Base-by-base conservation (phyloP, 805 yeast genomes). In the Kodamaea fukazawae region DNA sequence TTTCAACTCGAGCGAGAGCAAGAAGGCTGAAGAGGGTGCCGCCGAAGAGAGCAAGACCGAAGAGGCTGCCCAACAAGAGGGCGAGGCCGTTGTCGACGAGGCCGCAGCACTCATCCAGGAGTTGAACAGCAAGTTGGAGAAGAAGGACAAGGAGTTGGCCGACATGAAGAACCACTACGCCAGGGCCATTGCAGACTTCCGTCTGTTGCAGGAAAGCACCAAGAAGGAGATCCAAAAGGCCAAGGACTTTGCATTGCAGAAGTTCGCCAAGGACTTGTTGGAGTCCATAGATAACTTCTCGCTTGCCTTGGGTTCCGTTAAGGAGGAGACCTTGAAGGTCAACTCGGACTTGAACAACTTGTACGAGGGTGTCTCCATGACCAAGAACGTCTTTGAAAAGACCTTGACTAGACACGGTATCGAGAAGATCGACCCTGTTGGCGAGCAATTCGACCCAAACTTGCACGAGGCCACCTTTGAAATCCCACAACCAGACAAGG, bases 391-490 rank as follows among this genome's bases (percentile, higher is more conserved):
- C 27, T 85, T 89, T 53, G 93, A 85, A 60, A 85, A 83, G 73
- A 89, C 96, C 26, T 75, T 89, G 54, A 66, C 65, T 43, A 82
- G 72, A 57, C 91, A 89, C 64, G 97, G 97, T 29, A 71, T 89
- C 48, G 73, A 65, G 48, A 87, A 86, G 68, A 73, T 87, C 46
- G 82, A 87, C 55, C 96, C 97, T 36, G 43, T 86, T 27, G 95
- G 91, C 47, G 87, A 88, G 65, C 72, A 68, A 49, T 89, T 90
- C 54, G 96, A 89, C 62, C 96, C 97, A 46, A 87, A 90, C 66
- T 73, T 72, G 53, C 97, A 89, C 63, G 97, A 89, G 67, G 97
- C 96, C 39, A 79, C 91, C 23, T 90, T 89, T 65, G 93, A 89
- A 70, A 68, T 85, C 40, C 84, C 91, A 25, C 86, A 83, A 57